phyloP scores from a whole-genome alignment of 306 rosid genomes.

The Bauhinia variegata region DNA sequence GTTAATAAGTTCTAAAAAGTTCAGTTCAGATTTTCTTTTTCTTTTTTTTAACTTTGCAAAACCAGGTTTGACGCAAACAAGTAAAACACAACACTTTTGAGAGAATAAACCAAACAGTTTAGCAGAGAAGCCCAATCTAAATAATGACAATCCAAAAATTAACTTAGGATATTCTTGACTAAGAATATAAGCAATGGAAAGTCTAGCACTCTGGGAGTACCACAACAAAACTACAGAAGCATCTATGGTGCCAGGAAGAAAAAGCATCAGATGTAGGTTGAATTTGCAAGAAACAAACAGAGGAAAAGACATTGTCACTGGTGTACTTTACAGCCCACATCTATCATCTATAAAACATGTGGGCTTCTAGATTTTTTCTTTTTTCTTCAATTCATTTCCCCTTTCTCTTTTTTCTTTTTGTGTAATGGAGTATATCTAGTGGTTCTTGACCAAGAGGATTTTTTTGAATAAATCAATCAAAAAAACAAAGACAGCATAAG shows the following conservation, averaged over 20 bases:
- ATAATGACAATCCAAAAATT: slow-evolving; percentile 17
- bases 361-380: not conserved
- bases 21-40: slow-evolving; percentile 2
- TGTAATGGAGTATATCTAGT: not conserved
- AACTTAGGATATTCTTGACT: not conserved
- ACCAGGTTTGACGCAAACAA: not conserved
- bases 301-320: not conserved
- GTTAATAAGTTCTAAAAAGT: slow-evolving; percentile 30
- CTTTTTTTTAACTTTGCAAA: not conserved
- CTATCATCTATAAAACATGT: not conserved
- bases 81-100: not conserved
- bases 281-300: not conserved
- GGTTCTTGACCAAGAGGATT: too few relatives aligned
- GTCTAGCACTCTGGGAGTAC: not conserved
- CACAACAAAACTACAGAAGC: slow-evolving; percentile 23
- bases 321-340: not conserved
- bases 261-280: slow-evolving; percentile 16
- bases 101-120: slow-evolving; percentile 6
- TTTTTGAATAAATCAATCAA: too few relatives aligned
- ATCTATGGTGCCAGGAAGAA: slow-evolving; percentile 2
- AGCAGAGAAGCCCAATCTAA: slow-evolving; percentile 18
- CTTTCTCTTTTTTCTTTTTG: not conserved
- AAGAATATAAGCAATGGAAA: not conserved
- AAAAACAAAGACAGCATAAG: not conserved
- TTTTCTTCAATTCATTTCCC: too few relatives aligned